Evolutionary conservation across 768 basidiomycete species (phyloP).

Genomic region (Trametopsis cervina): DNA sequence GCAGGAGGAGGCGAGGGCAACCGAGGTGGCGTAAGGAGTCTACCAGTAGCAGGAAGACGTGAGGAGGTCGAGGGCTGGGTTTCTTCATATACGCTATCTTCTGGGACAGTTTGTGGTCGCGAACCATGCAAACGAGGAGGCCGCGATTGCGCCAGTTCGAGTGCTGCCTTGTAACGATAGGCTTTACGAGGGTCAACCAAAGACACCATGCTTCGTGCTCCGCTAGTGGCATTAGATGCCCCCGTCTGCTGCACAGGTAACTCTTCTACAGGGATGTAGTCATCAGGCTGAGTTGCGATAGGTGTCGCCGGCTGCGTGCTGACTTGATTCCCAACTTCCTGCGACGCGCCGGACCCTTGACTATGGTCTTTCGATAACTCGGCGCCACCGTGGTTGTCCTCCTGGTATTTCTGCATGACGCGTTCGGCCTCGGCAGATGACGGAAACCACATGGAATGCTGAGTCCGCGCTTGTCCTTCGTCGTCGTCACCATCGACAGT

Average conservation of each 20-base stretch:
- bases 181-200: conserved; percentile 28
- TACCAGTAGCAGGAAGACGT: neutral
- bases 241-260: neutral
- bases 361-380: no score
- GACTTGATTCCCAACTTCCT: no score
- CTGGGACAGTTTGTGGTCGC: neutral
- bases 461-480: neutral
- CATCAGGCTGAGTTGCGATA: conserved; percentile 1
- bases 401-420: neutral
- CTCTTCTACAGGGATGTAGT: neutral
- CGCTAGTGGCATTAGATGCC: conserved; percentile 15
- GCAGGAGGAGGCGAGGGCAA: neutral
- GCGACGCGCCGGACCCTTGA: no score
- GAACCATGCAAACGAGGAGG: neutral
- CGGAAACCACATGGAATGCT: neutral
- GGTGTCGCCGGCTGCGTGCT: conserved; percentile 1
- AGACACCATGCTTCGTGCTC: conserved; percentile 25
- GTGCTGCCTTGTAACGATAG: conserved; percentile 11
- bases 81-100: conserved; percentile 2
- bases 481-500: neutral
- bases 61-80: conserved; percentile 5
- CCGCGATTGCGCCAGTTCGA: neutral
- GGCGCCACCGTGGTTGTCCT: neutral
- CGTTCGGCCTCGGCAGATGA: neutral
- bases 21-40: no score